These are phyloP conservation scores for Fraxinus nigra DNA, from an alignment of 305 asterid genomes.

Conservation along the genomic window DNA sequence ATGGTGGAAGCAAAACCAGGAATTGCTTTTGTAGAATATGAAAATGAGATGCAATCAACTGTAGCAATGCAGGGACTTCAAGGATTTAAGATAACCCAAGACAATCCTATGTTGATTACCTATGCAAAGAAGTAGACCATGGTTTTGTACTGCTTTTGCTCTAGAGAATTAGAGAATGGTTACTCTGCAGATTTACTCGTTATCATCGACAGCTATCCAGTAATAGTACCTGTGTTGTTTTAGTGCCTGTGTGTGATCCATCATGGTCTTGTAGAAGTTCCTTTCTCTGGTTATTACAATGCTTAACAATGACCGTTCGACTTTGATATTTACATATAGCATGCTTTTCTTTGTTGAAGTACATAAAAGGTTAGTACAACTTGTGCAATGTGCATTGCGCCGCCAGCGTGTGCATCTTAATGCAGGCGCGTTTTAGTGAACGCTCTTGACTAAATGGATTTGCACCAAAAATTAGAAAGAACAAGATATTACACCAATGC, in stretches of 20 bases:
- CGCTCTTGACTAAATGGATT: neutral
- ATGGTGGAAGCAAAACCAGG: constrained; percentile 98
- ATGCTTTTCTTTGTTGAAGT: neutral
- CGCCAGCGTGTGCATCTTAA: neutral
- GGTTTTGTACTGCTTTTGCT: neutral
- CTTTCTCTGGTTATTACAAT: neutral
- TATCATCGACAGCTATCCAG: neutral
- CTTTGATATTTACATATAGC: neutral
- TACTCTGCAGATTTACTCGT: neutral
- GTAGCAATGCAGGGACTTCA: constrained; percentile 91
- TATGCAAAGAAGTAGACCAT: constrained; percentile 77
- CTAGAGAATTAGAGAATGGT: neutral
- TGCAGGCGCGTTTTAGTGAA: neutral
- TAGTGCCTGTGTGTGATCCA: constrained; percentile 6
- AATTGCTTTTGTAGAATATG: constrained; percentile 88
- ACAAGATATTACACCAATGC: neutral
- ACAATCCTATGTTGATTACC: constrained; percentile 76
- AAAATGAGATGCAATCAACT: constrained; percentile 90
- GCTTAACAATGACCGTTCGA: neutral
- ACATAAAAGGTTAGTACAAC: neutral
- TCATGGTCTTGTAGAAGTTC: neutral
- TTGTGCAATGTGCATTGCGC: neutral
- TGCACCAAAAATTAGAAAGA: neutral
- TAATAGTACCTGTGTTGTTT: constrained; percentile 31
- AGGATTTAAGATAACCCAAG: constrained; percentile 77